Evolutionary conservation across 257 asterid genomes (phyloP).

Genomic region (Gynochthodes officinalis): DNA sequence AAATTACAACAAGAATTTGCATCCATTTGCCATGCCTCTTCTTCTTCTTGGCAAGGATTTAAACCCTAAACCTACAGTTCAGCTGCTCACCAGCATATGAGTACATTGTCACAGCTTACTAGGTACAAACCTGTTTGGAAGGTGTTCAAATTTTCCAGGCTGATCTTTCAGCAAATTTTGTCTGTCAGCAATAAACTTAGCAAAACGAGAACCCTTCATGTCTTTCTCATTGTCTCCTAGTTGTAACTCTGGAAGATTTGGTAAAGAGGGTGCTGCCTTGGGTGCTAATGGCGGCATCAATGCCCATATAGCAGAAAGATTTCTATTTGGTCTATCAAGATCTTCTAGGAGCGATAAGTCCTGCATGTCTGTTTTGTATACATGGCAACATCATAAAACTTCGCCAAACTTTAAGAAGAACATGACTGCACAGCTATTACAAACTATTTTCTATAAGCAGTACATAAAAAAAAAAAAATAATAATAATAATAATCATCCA

Average conservation of each 20-base stretch:
- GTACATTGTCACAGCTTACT: constrained; percentile 60
- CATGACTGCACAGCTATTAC: background rate
- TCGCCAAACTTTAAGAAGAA: background rate
- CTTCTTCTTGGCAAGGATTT: background rate
- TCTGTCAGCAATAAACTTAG: constrained; percentile 81
- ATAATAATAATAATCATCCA: background rate
- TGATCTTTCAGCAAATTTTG: constrained; percentile 49
- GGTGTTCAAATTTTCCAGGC: constrained; percentile 38
- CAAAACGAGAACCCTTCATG: constrained; percentile 78
- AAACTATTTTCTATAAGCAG: background rate
- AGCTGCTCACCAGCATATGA: background rate
- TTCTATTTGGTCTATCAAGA: constrained; percentile 75
- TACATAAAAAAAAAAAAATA: background rate
- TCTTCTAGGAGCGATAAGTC: constrained; percentile 52
- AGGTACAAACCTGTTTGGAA: constrained; percentile 33
- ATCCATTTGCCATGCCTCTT: background rate
- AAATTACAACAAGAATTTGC: background rate
- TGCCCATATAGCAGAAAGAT: constrained; percentile 85
- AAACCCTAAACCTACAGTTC: background rate
- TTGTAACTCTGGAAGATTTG: constrained; percentile 37
- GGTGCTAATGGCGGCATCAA: constrained; percentile 77
- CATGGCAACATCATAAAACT: background rate
- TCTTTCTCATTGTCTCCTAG: constrained; percentile 44
- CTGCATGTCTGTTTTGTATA: constrained; percentile 56
- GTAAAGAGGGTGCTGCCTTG: constrained; percentile 53